A percentile compares a stretch with the other conserved stretches of the same genome.
phyloP scores from a whole-genome alignment of 1,284 basidiomycete species.

The Naganishia liquefaciens region DNA sequence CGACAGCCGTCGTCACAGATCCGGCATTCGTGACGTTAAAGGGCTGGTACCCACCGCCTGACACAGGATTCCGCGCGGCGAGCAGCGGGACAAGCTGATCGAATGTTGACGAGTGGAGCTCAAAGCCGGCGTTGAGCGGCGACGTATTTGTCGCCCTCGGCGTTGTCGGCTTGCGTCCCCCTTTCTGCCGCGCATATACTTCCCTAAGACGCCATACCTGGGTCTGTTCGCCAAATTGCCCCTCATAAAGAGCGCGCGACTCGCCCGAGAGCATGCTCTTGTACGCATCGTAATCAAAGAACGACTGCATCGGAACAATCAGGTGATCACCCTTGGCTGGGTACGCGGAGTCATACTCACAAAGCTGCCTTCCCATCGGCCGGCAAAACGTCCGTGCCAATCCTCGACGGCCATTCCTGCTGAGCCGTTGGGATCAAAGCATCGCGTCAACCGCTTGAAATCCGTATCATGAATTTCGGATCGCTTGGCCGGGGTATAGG shows the following conservation, averaged over 20 bases:
- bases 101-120: constrained; percentile 22
- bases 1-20: constrained; percentile 44
- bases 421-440: constrained; percentile 52
- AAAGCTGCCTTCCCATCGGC: constrained; percentile 61
- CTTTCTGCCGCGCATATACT: constrained; percentile 50
- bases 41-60: background rate
- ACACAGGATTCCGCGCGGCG: constrained; percentile 25
- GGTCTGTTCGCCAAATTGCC: constrained; percentile 59
- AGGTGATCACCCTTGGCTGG: background rate
- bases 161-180: background rate
- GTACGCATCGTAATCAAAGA: constrained; percentile 61
- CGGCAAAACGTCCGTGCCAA: constrained; percentile 54
- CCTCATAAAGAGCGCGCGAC: constrained; percentile 54
- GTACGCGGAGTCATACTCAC: constrained; percentile 22
- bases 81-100: constrained; percentile 28
- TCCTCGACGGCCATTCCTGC: constrained; percentile 53
- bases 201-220: constrained; percentile 61
- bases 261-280: constrained; percentile 53
- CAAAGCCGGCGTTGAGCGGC: constrained; percentile 28
- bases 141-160: constrained; percentile 14
- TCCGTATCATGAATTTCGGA: constrained; percentile 39
- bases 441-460: constrained; percentile 50
- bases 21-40: constrained; percentile 29
- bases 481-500: constrained; percentile 19
- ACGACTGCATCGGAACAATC: constrained; percentile 42